phyloP scores from a whole-genome alignment of 306 rosid species.

The Erythrophleum fordii region DNA sequence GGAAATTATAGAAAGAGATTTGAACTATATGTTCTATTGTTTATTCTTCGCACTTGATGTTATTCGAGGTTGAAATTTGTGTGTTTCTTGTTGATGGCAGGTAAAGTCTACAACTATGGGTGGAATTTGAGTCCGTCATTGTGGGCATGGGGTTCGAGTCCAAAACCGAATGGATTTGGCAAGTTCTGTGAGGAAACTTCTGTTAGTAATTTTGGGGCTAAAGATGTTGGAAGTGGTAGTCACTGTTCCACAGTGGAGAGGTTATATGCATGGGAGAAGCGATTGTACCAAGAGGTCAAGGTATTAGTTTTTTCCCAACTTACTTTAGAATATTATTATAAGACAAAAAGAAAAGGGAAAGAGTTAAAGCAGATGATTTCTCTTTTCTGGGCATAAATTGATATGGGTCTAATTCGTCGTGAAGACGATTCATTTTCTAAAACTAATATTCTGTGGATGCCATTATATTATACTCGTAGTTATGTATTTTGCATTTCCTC shows the following conservation, averaged over 20 bases:
- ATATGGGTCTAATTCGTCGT: constrained; percentile 44
- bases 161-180: constrained; percentile 61
- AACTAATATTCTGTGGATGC: background rate
- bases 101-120: constrained; percentile 72
- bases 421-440: constrained; percentile 36
- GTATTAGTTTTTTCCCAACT: constrained; percentile 42
- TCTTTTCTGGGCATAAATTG: constrained; percentile 6
- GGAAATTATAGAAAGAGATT: no score
- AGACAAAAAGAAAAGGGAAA: background rate
- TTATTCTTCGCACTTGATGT: no score
- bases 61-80: background rate
- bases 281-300: constrained; percentile 87
- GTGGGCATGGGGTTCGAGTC: constrained; percentile 78
- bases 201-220: background rate
- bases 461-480: constrained; percentile 9
- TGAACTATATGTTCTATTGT: no score
- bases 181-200: constrained; percentile 37
- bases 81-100: background rate
- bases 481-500: background rate
- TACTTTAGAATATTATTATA: constrained; percentile 27
- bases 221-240: constrained; percentile 35
- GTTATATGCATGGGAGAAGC: constrained; percentile 95
- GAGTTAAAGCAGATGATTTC: constrained; percentile 5
- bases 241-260: constrained; percentile 89
- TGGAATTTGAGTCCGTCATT: constrained; percentile 70